Evolutionary conservation across 176 grass and related monocot genomes (phyloP).

Genomic region (Oryza glaberrima): DNA sequence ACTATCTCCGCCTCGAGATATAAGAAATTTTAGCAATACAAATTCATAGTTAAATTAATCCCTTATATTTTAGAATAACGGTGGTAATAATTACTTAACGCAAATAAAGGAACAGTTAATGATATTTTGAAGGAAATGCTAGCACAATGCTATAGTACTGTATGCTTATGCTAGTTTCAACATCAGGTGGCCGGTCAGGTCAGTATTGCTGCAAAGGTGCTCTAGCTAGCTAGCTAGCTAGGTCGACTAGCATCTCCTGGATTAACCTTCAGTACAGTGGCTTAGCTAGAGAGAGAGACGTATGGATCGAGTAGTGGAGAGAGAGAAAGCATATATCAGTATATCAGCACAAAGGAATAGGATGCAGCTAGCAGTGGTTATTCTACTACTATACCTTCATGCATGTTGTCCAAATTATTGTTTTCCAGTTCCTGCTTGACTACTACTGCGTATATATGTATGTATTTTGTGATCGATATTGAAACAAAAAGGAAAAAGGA

Average conservation of each 20-base stretch:
- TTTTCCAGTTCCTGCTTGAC: background rate
- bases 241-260: slow-evolving; percentile 37
- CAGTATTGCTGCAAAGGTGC: slow-evolving; percentile 33
- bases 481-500: slow-evolving; percentile 5
- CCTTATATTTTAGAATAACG: too few species aligned
- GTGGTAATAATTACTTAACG: too few species aligned
- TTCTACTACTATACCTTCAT: background rate
- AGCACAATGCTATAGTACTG: background rate
- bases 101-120: background rate
- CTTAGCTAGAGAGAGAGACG: slow-evolving; percentile 18
- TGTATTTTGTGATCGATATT: background rate
- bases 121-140: background rate
- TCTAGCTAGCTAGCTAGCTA: background rate
- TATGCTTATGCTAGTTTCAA: background rate
- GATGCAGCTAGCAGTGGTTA: slow-evolving; percentile 2
- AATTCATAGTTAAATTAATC: too few species aligned
- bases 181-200: background rate
- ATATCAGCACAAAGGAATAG: slow-evolving; percentile 41
- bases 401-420: slow-evolving; percentile 41
- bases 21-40: too few species aligned
- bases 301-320: background rate
- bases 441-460: background rate
- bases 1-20: too few species aligned
- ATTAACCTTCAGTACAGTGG: background rate
- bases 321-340: slow-evolving; percentile 23